Base-by-base conservation (phyloP, 495 filamentous ascomycete genomes). In the Daldinia caldariorum region DNA sequence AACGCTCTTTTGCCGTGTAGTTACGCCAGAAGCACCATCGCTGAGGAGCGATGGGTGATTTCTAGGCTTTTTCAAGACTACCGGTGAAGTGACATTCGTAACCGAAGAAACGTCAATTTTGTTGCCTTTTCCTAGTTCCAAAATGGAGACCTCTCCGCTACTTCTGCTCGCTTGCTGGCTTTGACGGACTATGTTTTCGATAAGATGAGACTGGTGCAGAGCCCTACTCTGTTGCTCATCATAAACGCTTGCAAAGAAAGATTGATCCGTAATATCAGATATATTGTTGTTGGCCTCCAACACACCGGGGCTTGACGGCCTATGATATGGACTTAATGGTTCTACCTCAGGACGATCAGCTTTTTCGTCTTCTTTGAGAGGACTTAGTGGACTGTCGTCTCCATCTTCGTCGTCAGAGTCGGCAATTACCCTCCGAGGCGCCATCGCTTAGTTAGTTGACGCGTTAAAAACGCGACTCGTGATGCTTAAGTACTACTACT, bases 361-460 rank as follows among this genome's bases (percentile, higher is more conserved):
- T n/a, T 22, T 58, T 14, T 20, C 29, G 7, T 73, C 63, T 32
- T 58, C 64, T 51, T 37, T 57, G 0, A 16, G 29, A 51, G 68
- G 67, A 35, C 63, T 69, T 32, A 65, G 43, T 34, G 58, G 51
- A 29, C 29, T 49, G 43, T 77, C 73, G 9, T 61, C 75, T n/a
- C 51, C 70, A 49, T 77, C 73, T 50, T 77, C 75, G 35, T 75
- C 73, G 38, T 77, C 75, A 8, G 75, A 77, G 53, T 77, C 75
- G 38, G 73, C 75, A 50, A 77, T 68, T 50, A 75, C 67, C 22
- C 58, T 69, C 6, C 68, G 75, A 45, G 45, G 63, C 58, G 54
- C 67, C 75, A 77, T 77, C 14, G 41, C 55, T 50, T 22, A 34
- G 39, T 47, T 26, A 60, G 16, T 47, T 53, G 56, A 71, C 66